Evolutionary conservation across 371 early-diverging fungal species (phyloP), one percentile per base, ranked within the genome.

Genomic region (Syncephalastrum monosporum): DNA sequence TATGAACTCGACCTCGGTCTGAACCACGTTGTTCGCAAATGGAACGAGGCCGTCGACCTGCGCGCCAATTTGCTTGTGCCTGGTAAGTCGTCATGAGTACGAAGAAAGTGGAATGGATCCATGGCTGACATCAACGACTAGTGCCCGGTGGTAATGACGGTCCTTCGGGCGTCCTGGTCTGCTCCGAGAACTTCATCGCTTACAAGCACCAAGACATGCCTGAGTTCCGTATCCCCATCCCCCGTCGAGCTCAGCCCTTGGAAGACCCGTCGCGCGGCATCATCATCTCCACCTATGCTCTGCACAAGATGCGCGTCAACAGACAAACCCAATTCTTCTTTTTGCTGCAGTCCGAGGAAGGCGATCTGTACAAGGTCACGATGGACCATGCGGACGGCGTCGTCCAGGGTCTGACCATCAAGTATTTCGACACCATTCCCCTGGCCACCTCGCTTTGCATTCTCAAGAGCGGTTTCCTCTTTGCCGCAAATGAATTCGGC

Each of bases 1-100:
- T 97, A 98, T 63, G 98, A 99, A 74, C 73, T 99, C 59, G 99
- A 99, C 72, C 86, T 99, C 53, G 99, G 99, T 42, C 83, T 99
- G 42, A 99, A 99, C 72, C 98, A 97, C 68, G 95, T 99, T 29
- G 93, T 95, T 42, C 82, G 97, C 56, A 93, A 92, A 71, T 97
- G 96, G 96, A 89, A 86, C 61, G 87, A 90, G 41, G 74, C 88
- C 0, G 90, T 97, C 5, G 89, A 94, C 68, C 71, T 69, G 1
- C 77, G 82, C 23, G 77, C 95, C 0, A 92, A 96, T 72, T 61
- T 86, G 68, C 81, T 99, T 38, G 83, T 99, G 41, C 85, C 91
- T 56, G 85, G 86, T 82, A 81, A 66, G 44, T 23, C 7, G 23
- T 23, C 19, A 21, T 33, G 41, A 15, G 6, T 1, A 5, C 50